Evolutionary conservation across 495 filamentous ascomycete species (phyloP).

Genomic region (Xylaria sp.): DNA sequence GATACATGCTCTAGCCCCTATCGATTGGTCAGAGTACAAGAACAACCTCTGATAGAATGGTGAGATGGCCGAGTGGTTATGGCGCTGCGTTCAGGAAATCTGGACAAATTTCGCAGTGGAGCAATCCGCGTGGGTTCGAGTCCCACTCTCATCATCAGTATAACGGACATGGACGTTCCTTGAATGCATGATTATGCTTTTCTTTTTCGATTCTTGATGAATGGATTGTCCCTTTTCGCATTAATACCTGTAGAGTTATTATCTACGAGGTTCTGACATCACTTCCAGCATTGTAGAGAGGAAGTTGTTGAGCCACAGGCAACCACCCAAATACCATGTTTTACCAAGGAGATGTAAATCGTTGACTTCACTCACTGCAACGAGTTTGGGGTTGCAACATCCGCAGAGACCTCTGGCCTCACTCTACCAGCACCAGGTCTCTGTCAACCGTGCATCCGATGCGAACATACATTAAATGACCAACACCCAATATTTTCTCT

Average conservation of each 20-base stretch:
- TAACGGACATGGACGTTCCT: too few species aligned
- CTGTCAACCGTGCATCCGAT: background rate
- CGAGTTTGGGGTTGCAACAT: background rate
- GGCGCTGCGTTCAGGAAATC: constrained; percentile 27
- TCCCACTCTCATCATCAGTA: constrained; percentile 45
- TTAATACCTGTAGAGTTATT: too few species aligned
- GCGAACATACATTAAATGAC: too few species aligned
- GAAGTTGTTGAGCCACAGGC: too few species aligned
- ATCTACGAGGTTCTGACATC: too few species aligned
- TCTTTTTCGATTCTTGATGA: background rate
- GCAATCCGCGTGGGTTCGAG: constrained; percentile 53
- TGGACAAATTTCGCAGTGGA: constrained; percentile 41
- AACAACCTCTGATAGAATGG: background rate
- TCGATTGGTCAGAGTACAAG: background rate
- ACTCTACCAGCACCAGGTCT: background rate
- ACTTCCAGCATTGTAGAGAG: too few species aligned
- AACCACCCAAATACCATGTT: too few species aligned
- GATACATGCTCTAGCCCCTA: background rate
- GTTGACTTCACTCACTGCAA: background rate
- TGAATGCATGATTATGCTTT: too few species aligned
- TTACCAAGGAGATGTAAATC: background rate
- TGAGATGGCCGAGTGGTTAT: constrained; percentile 32
- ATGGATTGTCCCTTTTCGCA: background rate
- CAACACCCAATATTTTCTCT: too few species aligned
- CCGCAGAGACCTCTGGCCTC: background rate